These are phyloP conservation scores for Lactifluus hygrophoroides DNA, from an alignment of 768 basidiomycete genomes.

Conservation along the genomic window DNA sequence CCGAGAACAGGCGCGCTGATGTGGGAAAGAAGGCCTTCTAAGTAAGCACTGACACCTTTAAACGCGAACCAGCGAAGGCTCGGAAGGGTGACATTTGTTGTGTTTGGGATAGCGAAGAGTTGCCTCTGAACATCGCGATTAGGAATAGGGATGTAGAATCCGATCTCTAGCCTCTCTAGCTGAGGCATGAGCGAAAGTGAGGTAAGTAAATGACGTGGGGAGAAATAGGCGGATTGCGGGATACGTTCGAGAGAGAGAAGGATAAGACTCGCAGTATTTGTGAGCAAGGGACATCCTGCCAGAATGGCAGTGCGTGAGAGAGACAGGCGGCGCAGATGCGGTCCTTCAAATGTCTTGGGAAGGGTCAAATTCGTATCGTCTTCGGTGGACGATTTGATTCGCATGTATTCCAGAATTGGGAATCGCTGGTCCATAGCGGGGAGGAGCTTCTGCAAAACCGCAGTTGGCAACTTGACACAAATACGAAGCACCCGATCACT, in stretches of 20 bases:
- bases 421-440: neutral
- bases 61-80: neutral
- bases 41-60: neutral
- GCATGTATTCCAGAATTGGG: neutral
- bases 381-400: neutral
- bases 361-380: neutral
- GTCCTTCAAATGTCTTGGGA: neutral
- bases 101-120: too few relatives aligned
- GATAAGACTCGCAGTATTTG: neutral
- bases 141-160: neutral
- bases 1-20: neutral
- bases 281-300: neutral
- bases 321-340: neutral
- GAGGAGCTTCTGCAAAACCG: neutral
- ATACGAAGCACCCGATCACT: neutral
- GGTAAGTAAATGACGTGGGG: neutral
- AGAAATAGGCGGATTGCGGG: neutral
- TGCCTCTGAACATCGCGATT: neutral
- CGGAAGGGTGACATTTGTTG: neutral
- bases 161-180: neutral
- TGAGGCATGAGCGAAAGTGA: neutral
- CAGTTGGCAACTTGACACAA: neutral
- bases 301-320: neutral
- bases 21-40: neutral
- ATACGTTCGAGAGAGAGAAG: neutral